Evolutionary conservation across 164 flowering plant genomes (phyloP), one percentile per base, ranked within the genome.

Genomic region (Vitis riparia): DNA sequence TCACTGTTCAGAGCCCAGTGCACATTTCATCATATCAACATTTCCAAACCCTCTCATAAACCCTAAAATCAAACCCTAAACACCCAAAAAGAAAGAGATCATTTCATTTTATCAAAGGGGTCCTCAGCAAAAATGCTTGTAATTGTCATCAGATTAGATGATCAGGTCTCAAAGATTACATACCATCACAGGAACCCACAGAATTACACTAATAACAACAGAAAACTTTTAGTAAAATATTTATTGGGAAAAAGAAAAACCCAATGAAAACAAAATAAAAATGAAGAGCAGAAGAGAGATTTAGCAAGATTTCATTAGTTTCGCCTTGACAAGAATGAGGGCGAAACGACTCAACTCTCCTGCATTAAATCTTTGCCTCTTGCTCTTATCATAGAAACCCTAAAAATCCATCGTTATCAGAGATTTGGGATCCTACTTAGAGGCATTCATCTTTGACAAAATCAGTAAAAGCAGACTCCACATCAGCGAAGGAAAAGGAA

Each of bases 101-200:
- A 56, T 47, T 10, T 2, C 0, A 13, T 17, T 27, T 51, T 32
- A 37, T 1, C 5, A 3, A 56, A 71, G 68, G 68, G 68, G 27
- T 73, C 85, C 90, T 84, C 87, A 84, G 87, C 15, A 49, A 52
- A 68, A 66, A 71, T 84, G 87, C 87, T 84, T 81, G 59, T 73
- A 71, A 50, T 73, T 84, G 60, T 82, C 86, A 82, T 84, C 86
- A 83, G 76, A 77, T 59, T 52, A 30, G 66, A 81, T 17, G 59
- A 78, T 86, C 90, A 86, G 90, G 86, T 86, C 90, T 86, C 90
- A 86, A 86, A 84, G 90, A 86, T 86, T 62, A 14, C 86, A 84
- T 84, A 83, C 88, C 90, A 86, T 86, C 90, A 86, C 68, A 27
- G 90, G 87, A 82, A 16, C 77, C 83, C 67, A 58, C 11, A 17